Evolutionary conservation across 2,329 filamentous ascomycete species (phyloP).

Genomic region (Xylaria sp.): DNA sequence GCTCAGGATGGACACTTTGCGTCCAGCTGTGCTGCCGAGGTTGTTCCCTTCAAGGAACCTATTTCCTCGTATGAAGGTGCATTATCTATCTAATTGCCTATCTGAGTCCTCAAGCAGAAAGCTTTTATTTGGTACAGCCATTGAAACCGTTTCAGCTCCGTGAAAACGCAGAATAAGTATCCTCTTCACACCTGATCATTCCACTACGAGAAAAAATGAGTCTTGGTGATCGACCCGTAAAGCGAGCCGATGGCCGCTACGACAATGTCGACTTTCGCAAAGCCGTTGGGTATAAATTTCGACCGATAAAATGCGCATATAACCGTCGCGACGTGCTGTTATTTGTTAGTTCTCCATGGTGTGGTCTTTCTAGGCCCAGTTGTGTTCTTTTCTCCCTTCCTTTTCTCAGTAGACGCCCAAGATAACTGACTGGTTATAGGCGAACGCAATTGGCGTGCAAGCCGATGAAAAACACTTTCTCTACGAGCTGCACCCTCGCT

Average conservation of each 20-base stretch:
- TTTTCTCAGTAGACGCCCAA: no score
- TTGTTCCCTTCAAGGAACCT: not conserved
- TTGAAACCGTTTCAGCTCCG: not conserved
- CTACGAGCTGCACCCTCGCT: conserved; percentile 58
- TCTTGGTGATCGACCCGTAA: conserved; percentile 28
- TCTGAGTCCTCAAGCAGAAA: not conserved
- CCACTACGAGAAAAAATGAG: conserved; percentile 18
- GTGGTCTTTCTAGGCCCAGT: not conserved
- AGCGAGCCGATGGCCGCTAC: conserved; percentile 36
- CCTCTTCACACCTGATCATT: not conserved
- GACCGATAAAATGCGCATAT: conserved; percentile 42
- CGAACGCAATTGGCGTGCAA: conserved; percentile 54
- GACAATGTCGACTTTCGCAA: conserved; percentile 39
- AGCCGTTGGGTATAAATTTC: conserved; percentile 33
- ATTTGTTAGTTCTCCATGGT: conserved; percentile 47
- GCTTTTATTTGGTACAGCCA: not conserved
- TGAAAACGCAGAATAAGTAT: not conserved
- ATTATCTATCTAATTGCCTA: not conserved
- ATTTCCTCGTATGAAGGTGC: not conserved
- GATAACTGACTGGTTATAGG: conserved; percentile 38
- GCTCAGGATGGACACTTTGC: no score
- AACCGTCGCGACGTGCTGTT: conserved; percentile 57
- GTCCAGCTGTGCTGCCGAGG: conserved; percentile 7
- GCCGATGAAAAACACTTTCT: conserved; percentile 57
- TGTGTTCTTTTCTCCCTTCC: no score